Conservation (phyloP, 2,329 filamentous ascomycete genomes). For the Aureobasidium sp. region DNA sequence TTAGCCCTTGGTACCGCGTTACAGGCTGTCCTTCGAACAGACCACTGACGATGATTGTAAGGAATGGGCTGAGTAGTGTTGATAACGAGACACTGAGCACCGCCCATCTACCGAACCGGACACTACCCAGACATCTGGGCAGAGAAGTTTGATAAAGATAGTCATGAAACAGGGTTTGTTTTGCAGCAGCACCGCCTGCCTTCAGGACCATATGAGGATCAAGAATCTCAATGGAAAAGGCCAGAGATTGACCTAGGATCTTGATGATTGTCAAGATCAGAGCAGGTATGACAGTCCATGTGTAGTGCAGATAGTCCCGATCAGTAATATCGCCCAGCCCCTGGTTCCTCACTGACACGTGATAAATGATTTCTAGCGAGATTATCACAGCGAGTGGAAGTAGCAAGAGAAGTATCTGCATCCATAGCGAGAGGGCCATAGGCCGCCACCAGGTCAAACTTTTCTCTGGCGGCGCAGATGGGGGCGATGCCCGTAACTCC, state of each 20-base stretch:
- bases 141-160: not conserved
- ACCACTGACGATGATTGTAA: not conserved
- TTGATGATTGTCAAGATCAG: not conserved
- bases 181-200: not conserved
- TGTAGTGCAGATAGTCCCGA: not conserved
- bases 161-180: not conserved
- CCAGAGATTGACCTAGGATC: not conserved
- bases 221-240: not conserved
- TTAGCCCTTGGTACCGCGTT: not conserved
- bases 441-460: not conserved
- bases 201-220: not conserved
- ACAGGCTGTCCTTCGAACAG: not conserved
- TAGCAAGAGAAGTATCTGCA: not conserved
- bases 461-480: not conserved
- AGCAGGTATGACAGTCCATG: not conserved
- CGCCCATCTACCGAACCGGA: not conserved
- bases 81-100: not conserved
- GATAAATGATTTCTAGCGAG: not conserved
- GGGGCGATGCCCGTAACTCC: not conserved
- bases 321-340: not conserved
- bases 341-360: not conserved
- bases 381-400: not conserved
- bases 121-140: not conserved
- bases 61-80: not conserved
- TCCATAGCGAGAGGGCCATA: not conserved